Evolutionary conservation across 1,284 basidiomycete genomes (phyloP).

Genomic region (Cryptococcus floricola): DNA sequence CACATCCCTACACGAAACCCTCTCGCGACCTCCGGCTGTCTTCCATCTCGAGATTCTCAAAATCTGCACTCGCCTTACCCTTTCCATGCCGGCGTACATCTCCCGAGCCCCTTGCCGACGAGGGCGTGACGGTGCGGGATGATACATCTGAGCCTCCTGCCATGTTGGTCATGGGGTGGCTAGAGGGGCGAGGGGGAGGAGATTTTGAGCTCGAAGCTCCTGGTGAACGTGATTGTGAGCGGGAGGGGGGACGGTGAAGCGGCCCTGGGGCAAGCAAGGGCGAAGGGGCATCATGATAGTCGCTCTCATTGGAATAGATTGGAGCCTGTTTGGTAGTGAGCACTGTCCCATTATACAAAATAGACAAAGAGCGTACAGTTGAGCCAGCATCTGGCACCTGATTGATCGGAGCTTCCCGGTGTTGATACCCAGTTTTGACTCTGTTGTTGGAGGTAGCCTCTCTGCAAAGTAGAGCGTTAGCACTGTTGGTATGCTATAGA

Average conservation of each 20-base stretch:
- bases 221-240: not conserved
- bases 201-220: not conserved
- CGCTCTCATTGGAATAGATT: constrained; percentile 28
- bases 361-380: constrained; percentile 13
- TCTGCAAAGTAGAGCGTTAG: constrained; percentile 14
- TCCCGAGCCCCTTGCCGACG: not conserved
- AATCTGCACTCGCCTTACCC: not conserved
- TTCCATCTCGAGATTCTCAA: not conserved
- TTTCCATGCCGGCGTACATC: not conserved
- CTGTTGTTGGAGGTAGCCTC: constrained; percentile 46
- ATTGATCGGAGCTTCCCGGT: constrained; percentile 37
- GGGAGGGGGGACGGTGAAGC: not conserved
- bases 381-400: constrained; percentile 43
- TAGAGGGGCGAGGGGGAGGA: not conserved
- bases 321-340: not conserved
- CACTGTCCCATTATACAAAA: not conserved
- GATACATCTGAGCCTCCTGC: not conserved
- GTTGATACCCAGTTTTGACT: constrained; percentile 44
- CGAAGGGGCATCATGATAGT: not conserved
- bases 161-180: not conserved
- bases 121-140: not conserved
- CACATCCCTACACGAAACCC: too few relatives aligned
- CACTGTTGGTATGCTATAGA: not conserved
- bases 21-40: too few relatives aligned
- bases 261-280: not conserved